Evolutionary conservation across 139 green algal genomes (phyloP), one percentile per base, ranked within the genome.

Genomic region (Zygnema cylindricum): DNA sequence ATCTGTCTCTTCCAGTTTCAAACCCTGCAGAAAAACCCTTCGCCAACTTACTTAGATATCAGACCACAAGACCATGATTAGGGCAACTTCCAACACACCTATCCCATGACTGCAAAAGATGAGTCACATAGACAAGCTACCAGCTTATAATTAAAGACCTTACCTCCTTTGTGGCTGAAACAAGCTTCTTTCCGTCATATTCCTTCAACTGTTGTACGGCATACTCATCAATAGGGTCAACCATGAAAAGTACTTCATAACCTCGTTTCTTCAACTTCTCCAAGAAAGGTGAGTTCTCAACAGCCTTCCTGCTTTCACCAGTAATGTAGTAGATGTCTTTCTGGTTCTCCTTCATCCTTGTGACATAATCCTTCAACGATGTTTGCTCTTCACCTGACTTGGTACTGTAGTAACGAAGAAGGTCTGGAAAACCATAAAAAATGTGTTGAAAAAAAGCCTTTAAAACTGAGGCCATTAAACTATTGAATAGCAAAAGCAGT

Each of bases 291-390:
- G 93, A 97, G 95, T 98, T 98, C 94, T 99, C 96, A 35, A 99
- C 98, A 25, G 98, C 96, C 95, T 98, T 98, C 55, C 92, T 92
- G 55, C 82, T 94, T 93, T 99, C 98, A 73, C 98, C 96, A 30
- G 98, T 99, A 94, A 99, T 99, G 96, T 99, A 99, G 95, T 99
- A 99, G 93, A 99, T 99, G 92, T 93, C 89, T 81, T 96, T 95
- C 96, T 99, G 98, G 49, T 92, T 93, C 94, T 99, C 96, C 94
- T 98, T 99, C 98, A 99, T 99, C 89, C 98, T 96, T 38, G 98
- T 99, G 0, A 99, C 97, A 91, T 99, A 99, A 94, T 99, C 98
- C 95, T 99, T 99, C 35, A 99, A 92, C 88, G 89, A 96, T 49
- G 98, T 99, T 91, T 96, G 91, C 93, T 99, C 98, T 86, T 99